These are phyloP conservation scores for Melaleuca alternifolia DNA, from an alignment of 345 rosid genomes.

Conservation along the genomic window DNA sequence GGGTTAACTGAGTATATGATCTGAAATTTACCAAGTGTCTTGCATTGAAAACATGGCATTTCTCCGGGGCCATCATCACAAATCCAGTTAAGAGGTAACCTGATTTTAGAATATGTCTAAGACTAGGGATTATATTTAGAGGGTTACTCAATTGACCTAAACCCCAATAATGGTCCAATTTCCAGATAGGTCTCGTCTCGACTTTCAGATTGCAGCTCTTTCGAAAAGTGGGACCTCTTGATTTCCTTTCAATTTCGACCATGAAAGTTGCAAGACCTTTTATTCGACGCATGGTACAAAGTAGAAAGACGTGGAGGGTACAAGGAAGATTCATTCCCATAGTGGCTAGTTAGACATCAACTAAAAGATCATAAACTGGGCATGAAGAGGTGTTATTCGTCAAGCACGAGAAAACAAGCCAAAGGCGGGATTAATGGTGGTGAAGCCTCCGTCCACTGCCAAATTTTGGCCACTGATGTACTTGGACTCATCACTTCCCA, in stretches of 20 bases:
- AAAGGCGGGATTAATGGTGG: background rate
- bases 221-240: background rate
- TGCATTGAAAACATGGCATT: background rate
- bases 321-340: too few relatives aligned
- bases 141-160: background rate
- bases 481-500: constrained; percentile 15
- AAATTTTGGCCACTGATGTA: constrained; percentile 10
- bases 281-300: background rate
- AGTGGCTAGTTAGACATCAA: too few relatives aligned
- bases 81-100: background rate
- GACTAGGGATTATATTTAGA: background rate
- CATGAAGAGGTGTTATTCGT: background rate
- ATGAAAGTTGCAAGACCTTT: background rate
- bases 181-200: background rate
- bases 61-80: background rate
- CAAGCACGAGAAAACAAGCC: background rate
- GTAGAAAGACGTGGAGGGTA: background rate
- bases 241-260: background rate
- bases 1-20: background rate
- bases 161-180: background rate
- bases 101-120: background rate
- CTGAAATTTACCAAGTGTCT: background rate
- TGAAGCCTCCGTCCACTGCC: background rate
- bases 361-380: too few relatives aligned
- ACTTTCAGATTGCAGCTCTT: background rate